A percentile compares a stretch with the other conserved stretches of the same genome.
Evolutionary conservation across 495 filamentous ascomycete genomes (phyloP).

Genomic region (Penicillium egyptiacum): DNA sequence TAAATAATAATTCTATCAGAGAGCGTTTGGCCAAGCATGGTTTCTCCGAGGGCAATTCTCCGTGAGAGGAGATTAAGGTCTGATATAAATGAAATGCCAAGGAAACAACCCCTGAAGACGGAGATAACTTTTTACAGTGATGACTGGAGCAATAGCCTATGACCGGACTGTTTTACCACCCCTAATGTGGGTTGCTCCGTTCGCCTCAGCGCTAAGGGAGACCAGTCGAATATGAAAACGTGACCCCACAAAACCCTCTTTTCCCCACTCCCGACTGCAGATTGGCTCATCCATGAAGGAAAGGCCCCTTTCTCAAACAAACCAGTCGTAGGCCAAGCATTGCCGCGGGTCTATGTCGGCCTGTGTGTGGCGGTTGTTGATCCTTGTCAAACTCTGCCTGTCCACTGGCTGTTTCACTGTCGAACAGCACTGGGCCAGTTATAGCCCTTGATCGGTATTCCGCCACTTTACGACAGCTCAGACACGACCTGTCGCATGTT

Average conservation of each 20-base stretch:
- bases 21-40: background rate
- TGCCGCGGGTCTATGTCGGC: constrained; percentile 14
- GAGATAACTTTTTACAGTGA: constrained; percentile 2
- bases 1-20: background rate
- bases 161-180: background rate
- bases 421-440: constrained; percentile 14
- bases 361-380: constrained; percentile 15
- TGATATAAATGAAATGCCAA: constrained; percentile 27
- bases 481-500: constrained; percentile 23
- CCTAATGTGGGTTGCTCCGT: background rate
- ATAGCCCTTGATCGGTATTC: constrained; percentile 4
- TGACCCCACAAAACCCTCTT: constrained; percentile 3
- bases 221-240: background rate
- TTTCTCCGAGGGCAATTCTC: constrained; percentile 8
- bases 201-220: constrained; percentile 4
- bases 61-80: constrained; percentile 15
- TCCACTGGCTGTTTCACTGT: constrained; percentile 21
- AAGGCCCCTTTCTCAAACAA: constrained; percentile 19
- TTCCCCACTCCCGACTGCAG: constrained; percentile 8
- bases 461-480: constrained; percentile 10
- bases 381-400: constrained; percentile 12
- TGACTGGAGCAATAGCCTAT: constrained; percentile 7
- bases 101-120: background rate
- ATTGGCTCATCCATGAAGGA: constrained; percentile 19
- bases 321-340: constrained; percentile 10